Evolutionary conservation across 2,329 filamentous ascomycete species (phyloP).

Genomic region (Colletotrichum cuscutae): DNA sequence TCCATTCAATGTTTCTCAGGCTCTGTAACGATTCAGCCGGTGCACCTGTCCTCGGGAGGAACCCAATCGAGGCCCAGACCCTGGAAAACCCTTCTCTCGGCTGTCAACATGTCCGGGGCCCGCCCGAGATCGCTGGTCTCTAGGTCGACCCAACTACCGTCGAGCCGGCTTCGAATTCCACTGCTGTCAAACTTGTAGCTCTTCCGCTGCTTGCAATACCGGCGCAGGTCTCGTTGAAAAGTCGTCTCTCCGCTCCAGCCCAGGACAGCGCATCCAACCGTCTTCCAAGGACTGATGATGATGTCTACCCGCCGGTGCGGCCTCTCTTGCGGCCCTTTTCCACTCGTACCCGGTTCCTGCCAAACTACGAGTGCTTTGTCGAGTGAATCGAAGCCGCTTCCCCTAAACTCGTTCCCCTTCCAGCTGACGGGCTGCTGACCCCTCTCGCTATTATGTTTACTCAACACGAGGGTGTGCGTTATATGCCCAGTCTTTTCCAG

Average conservation of each 20-base stretch:
- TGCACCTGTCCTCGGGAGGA: conserved; percentile 74
- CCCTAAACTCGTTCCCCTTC: conserved; percentile 56
- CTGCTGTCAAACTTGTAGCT: conserved; percentile 91
- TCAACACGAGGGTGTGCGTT: conserved; percentile 82
- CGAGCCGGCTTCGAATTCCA: conserved; percentile 75
- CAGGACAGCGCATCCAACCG: conserved; percentile 85
- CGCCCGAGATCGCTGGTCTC: conserved; percentile 61
- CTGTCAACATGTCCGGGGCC: conserved; percentile 74
- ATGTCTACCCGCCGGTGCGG: conserved; percentile 90
- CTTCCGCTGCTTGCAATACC: conserved; percentile 79
- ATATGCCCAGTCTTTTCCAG: conserved; percentile 78
- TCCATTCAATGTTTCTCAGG: background rate
- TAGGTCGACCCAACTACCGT: conserved; percentile 78
- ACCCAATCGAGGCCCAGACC: conserved; percentile 77
- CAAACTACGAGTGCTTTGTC: conserved; percentile 95
- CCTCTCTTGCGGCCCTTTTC: conserved; percentile 11
- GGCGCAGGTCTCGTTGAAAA: conserved; percentile 86
- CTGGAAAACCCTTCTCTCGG: conserved; percentile 84
- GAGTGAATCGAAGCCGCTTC: conserved; percentile 82
- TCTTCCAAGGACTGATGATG: conserved; percentile 89
- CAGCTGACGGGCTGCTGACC: conserved; percentile 70
- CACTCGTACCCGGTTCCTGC: conserved; percentile 70
- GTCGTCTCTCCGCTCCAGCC: conserved; percentile 92
- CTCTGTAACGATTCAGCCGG: conserved; percentile 56
- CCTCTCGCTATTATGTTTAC: conserved; percentile 75